Percentiles rank a stretch among this genome's conserved stretches.
Evolutionary conservation across 2,329 filamentous ascomycete genomes (phyloP).

Genomic region (Cladosporium oxysporum): DNA sequence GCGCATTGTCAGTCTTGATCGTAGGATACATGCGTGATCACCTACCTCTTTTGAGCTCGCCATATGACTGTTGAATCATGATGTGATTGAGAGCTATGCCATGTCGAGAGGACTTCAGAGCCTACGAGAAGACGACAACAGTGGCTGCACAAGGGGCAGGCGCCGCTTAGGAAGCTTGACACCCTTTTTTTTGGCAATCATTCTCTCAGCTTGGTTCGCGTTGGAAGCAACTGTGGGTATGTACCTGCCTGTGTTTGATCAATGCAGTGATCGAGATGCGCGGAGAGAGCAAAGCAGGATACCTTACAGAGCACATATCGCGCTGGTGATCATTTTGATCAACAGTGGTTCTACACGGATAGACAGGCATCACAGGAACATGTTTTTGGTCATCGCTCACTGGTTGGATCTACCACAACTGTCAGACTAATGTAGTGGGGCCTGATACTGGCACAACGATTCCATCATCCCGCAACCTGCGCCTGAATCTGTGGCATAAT

Average conservation of each 20-base stretch:
- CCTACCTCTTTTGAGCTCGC: conserved; percentile 33
- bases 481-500: conserved; percentile 16
- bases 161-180: background rate
- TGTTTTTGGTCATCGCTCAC: background rate
- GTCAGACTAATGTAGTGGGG: background rate
- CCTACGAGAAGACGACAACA: background rate
- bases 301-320: background rate
- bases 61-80: conserved; percentile 24
- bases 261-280: background rate
- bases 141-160: background rate
- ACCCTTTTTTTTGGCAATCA: background rate
- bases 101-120: too few species aligned
- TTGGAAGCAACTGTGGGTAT: background rate
- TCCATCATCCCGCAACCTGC: background rate
- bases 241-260: background rate
- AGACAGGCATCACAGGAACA: background rate
- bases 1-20: background rate
- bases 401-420: background rate
- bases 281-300: background rate
- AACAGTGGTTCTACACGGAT: background rate
- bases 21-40: conserved; percentile 10
- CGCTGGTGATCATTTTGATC: background rate
- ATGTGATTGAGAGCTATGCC: background rate
- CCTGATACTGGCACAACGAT: background rate
- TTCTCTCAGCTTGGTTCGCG: background rate